These are phyloP conservation scores for Cryptococcus neoformans DNA, from an alignment of 1,284 basidiomycete species.

Conservation along the genomic window DNA sequence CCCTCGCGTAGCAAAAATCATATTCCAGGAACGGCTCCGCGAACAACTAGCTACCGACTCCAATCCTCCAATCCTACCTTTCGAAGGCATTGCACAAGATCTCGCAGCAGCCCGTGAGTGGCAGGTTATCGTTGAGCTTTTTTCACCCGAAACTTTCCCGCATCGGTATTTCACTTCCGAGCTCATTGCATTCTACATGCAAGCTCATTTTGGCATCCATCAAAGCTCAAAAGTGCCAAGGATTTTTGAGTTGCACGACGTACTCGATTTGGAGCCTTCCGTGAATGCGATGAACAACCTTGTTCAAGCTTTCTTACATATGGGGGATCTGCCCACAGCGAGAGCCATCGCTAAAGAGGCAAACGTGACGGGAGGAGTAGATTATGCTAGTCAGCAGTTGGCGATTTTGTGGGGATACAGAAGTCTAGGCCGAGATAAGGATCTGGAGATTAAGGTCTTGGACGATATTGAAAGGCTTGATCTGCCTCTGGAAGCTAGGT, in stretches of 20 bases:
- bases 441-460: conserved; percentile 30
- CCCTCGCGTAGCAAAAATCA: conserved; percentile 7
- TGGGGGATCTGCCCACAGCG: conserved; percentile 25
- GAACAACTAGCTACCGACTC: conserved; percentile 5
- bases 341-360: conserved; percentile 9
- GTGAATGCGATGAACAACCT: conserved; percentile 16
- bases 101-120: conserved; percentile 15
- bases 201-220: conserved; percentile 24
- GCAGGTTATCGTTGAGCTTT: conserved; percentile 17
- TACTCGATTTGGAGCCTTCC: conserved; percentile 12
- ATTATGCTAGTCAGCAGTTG: conserved; percentile 21
- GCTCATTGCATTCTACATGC: conserved; percentile 20
- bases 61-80: conserved; percentile 2
- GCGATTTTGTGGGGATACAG: conserved; percentile 35
- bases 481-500: conserved; percentile 12
- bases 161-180: conserved; percentile 13
- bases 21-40: conserved; percentile 15
- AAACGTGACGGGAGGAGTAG: conserved; percentile 4
- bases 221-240: conserved; percentile 21
- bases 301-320: conserved; percentile 27
- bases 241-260: conserved; percentile 21
- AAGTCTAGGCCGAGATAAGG: conserved; percentile 23
- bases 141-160: conserved; percentile 18
- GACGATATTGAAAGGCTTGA: conserved; percentile 19
- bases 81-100: conserved; percentile 17